Evolutionary conservation across 2,329 filamentous ascomycete species (phyloP), one percentile per base, ranked within the genome.

Genomic region (Penicillium sp.): DNA sequence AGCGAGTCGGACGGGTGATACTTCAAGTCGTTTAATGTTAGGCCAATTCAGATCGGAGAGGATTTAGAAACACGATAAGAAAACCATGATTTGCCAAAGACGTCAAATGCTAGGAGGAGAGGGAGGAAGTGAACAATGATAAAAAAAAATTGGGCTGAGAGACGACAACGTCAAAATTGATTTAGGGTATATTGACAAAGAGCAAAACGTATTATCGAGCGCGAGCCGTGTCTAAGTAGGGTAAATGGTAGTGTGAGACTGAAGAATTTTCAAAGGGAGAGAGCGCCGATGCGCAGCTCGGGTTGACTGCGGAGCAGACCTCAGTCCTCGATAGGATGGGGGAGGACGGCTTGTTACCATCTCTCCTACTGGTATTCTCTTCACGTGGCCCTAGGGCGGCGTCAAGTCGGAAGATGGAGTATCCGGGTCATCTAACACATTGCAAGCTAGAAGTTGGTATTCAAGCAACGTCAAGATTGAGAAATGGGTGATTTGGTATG

Each of bases 161-260:
- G 29, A 26, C 7, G 13, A 44, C 45, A 58, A 62, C 11, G 38
- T 60, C 35, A 61, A 56, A 56, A 62, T 56, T 48, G 50, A 52
- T 55, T 45, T 30, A 38, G 63, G 64, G 61, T 65, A 65, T 65
- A 64, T 54, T 62, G 53, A 48, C 58, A 61, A 61, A 50, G 30
- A 30, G 29, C 52, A 50, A 44, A 60, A 50, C 41, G 46, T 51
- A 31, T 23, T 54, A 54, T 48, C 21, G 29, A 49, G 44, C 45
- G 45, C 47, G 46, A 56, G 56, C 26, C n/a, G 50, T 58, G 35
- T 57, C 54, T 54, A 62, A 31, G 51, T 30, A 52, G 29, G 38
- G n/a, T 31, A 58, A 44, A 30, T 41, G 13, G 44, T 23, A 13
- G 19, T 30, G n/a, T 49, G 21, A 35, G 13, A 30, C 6, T 21